phyloP scores from a whole-genome alignment of 2,329 filamentous ascomycete genomes.

The Fusarium nelsonii region DNA sequence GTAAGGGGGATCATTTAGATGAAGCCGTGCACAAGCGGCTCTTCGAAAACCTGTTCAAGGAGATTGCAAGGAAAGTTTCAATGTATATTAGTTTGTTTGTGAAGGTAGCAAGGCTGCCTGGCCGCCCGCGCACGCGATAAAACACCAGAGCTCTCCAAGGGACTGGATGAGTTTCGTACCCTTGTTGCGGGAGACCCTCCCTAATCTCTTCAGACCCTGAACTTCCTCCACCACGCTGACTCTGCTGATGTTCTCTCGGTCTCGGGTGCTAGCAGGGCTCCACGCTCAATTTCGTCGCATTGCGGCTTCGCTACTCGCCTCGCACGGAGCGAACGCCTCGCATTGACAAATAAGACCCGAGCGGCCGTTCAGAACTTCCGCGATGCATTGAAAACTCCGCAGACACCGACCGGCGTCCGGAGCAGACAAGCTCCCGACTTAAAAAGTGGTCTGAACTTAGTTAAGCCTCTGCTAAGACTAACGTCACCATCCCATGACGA shows the following conservation, averaged over 20 bases:
- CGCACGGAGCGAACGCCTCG: slow-evolving; percentile 24
- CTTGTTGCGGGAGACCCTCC: slow-evolving; percentile 42
- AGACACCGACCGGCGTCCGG: slow-evolving; percentile 33
- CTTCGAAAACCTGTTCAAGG: neutral
- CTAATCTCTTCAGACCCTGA: slow-evolving; percentile 44
- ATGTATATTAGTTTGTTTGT: slow-evolving; percentile 19
- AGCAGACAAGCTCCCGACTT: slow-evolving; percentile 19
- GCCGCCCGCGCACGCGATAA: slow-evolving; percentile 5
- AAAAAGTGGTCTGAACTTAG: slow-evolving; percentile 11
- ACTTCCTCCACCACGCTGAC: slow-evolving; percentile 25
- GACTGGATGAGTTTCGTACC: slow-evolving; percentile 41
- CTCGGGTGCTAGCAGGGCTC: slow-evolving; percentile 25
- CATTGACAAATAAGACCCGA: slow-evolving; percentile 27
- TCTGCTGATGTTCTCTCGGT: slow-evolving; percentile 24
- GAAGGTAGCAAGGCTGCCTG: neutral
- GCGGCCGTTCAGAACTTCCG: slow-evolving; percentile 26
- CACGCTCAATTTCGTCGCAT: slow-evolving; percentile 36
- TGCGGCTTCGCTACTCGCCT: slow-evolving; percentile 28
- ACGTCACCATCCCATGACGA: slow-evolving; percentile 40
- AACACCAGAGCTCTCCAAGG: slow-evolving; percentile 14
- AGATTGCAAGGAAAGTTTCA: slow-evolving; percentile 36
- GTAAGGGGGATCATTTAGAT: slow-evolving; percentile 12
- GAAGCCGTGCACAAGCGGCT: slow-evolving; percentile 22
- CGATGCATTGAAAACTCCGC: slow-evolving; percentile 15
- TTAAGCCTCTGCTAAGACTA: slow-evolving; percentile 8